Conservation (phyloP, 805 yeast species). For the Soucietia sequanensis region DNA sequence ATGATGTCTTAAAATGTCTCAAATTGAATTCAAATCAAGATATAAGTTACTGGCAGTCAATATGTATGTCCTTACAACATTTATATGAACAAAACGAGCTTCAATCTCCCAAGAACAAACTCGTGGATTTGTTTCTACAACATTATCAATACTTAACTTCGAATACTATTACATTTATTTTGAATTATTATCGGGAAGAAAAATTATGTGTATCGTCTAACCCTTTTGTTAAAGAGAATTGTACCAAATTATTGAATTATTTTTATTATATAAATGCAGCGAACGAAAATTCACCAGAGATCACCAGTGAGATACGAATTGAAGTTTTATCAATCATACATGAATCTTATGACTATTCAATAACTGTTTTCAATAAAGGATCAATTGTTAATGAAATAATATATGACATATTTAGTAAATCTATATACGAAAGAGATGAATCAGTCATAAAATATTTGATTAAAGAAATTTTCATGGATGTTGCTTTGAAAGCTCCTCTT, state of each 20-base stretch:
- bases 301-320: constrained; percentile 21
- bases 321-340: constrained; percentile 34
- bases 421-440: constrained; percentile 28
- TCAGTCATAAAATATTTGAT: constrained; percentile 29
- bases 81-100: constrained; percentile 32
- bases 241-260: constrained; percentile 41
- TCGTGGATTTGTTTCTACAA: constrained; percentile 41
- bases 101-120: constrained; percentile 40
- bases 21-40: constrained; percentile 25
- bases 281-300: constrained; percentile 2
- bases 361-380: constrained; percentile 24
- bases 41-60: constrained; percentile 29
- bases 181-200: constrained; percentile 47
- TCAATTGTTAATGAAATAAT: constrained; percentile 32
- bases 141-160: constrained; percentile 36
- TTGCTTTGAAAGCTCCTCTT: constrained; percentile 14
- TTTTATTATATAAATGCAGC: constrained; percentile 33
- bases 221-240: constrained; percentile 51
- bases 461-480: constrained; percentile 22
- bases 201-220: constrained; percentile 54
- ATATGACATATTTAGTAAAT: constrained; percentile 27
- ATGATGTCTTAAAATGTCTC: constrained; percentile 30
- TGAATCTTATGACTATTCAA: constrained; percentile 35
- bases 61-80: constrained; percentile 32
- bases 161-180: constrained; percentile 40